phyloP scores from a whole-genome alignment of 2,329 filamentous ascomycete species.

The Dothistroma septosporum region DNA sequence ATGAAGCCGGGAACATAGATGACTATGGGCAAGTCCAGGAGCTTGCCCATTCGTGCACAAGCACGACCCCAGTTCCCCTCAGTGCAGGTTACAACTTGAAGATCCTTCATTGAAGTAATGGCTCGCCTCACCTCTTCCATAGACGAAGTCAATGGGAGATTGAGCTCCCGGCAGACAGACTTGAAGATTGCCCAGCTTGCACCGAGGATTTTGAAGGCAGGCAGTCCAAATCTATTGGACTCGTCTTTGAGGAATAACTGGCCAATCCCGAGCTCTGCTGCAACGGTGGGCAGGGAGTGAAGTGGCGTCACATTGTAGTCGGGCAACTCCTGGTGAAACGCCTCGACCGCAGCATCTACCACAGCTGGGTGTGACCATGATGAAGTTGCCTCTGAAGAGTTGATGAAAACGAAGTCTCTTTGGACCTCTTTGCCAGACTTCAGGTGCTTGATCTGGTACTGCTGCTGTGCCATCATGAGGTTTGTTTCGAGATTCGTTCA shows the following conservation, averaged over 20 bases:
- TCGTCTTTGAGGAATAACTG: conserved; percentile 68
- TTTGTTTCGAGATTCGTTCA: not conserved
- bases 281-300: conserved; percentile 50
- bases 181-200: conserved; percentile 69
- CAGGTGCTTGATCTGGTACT: conserved; percentile 25
- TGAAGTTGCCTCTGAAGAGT: conserved; percentile 9
- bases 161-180: conserved; percentile 48
- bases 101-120: conserved; percentile 21
- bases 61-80: conserved; percentile 77
- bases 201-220: conserved; percentile 76
- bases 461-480: conserved; percentile 13
- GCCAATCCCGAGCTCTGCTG: conserved; percentile 54
- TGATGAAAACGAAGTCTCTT: conserved; percentile 21
- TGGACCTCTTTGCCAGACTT: conserved; percentile 7
- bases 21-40: conserved; percentile 52
- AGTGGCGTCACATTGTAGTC: conserved; percentile 56
- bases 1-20: conserved; percentile 63
- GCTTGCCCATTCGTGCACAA: conserved; percentile 62
- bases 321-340: conserved; percentile 58
- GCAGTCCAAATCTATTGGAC: conserved; percentile 62
- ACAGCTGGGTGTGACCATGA: not conserved
- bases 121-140: conserved; percentile 43
- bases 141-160: conserved; percentile 41
- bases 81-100: conserved; percentile 60
- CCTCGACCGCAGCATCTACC: conserved; percentile 22